Evolutionary conservation across 1,284 basidiomycete species (phyloP), one percentile per base, ranked within the genome.

Genomic region (Microbotryum saponariae): DNA sequence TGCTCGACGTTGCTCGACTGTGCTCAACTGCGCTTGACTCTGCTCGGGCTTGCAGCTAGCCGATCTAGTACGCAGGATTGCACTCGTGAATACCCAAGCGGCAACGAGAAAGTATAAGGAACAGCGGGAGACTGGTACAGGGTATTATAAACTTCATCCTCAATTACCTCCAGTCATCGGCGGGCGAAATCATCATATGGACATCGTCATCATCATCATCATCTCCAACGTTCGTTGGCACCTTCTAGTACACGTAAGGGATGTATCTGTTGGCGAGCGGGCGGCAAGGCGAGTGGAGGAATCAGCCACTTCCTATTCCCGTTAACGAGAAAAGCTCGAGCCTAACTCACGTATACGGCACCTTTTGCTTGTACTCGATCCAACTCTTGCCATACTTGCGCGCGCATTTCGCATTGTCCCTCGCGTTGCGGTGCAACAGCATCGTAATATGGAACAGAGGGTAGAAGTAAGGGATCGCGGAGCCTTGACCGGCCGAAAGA

Each of bases 311-410:
- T 46, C 42, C 23, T 54, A n/a, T 54, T 27, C 1, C 53, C 46
- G 44, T 42, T 21, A 2, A 6, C 8, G 33, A 46, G 4, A 18
- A 44, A 46, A 27, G 23, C 14, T 20, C 27, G 46, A 27, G 23
- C 29, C 21, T 14, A 37, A 63, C 69, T 42, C 60, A 73, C 70
- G 63, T 64, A 52, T 73, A 74, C 21, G 73, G 72, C 2, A 74
- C 73, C 45, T 67, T 77, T 54, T 81, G 77, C 77, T 90, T 92
- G 76, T 93, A 94, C 65, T 83, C 82, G 23, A 88, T 87, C 92
- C 92, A 97, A 74, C 94, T 92, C 71, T 94, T 89, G 50, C 91
- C 91, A 73, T 97, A 98, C 80, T 98, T 98, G 70, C 83, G 75
- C 4, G 85, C 79, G 62, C 74, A 88, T 81, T 91, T 82, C 75